Evolutionary conservation across 495 filamentous ascomycete genomes (phyloP).

Genomic region (Penicillium nucicola): DNA sequence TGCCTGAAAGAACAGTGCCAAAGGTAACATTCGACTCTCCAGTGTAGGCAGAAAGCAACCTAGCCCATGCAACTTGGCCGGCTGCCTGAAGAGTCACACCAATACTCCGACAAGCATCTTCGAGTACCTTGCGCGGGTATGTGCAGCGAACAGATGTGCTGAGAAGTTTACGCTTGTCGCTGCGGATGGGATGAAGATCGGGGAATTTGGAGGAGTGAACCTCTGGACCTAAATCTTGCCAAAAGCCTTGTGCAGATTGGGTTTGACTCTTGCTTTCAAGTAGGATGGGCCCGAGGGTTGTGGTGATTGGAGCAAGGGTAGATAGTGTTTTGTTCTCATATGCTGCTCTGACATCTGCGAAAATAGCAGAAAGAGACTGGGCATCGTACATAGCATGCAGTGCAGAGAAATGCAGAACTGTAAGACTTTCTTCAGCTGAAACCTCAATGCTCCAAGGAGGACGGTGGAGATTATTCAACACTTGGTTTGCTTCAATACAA

Average conservation of each 20-base stretch:
- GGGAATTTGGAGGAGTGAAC: constrained; percentile 64
- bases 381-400: constrained; percentile 84
- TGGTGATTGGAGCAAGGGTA: constrained; percentile 25
- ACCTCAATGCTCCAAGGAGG: constrained; percentile 50
- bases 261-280: constrained; percentile 29
- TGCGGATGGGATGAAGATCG: constrained; percentile 59
- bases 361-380: constrained; percentile 56
- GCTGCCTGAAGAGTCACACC: constrained; percentile 69
- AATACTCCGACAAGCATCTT: constrained; percentile 45
- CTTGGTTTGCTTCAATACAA: constrained; percentile 10
- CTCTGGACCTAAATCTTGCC: constrained; percentile 51
- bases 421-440: constrained; percentile 10
- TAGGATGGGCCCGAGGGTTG: constrained; percentile 52
- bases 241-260: constrained; percentile 51
- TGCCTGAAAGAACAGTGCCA: constrained; percentile 71
- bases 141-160: constrained; percentile 38
- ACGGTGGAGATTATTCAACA: constrained; percentile 35
- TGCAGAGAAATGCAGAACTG: constrained; percentile 47
- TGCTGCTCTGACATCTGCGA: constrained; percentile 49
- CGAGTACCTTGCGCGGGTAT: constrained; percentile 39
- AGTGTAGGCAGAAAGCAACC: constrained; percentile 65
- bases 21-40: constrained; percentile 67
- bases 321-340: constrained; percentile 27
- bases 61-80: constrained; percentile 71
- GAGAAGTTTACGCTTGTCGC: constrained; percentile 30